Evolutionary conservation across 768 basidiomycete genomes (phyloP), one percentile per base, ranked within the genome.

Genomic region (Nevesoporus exiguus): DNA sequence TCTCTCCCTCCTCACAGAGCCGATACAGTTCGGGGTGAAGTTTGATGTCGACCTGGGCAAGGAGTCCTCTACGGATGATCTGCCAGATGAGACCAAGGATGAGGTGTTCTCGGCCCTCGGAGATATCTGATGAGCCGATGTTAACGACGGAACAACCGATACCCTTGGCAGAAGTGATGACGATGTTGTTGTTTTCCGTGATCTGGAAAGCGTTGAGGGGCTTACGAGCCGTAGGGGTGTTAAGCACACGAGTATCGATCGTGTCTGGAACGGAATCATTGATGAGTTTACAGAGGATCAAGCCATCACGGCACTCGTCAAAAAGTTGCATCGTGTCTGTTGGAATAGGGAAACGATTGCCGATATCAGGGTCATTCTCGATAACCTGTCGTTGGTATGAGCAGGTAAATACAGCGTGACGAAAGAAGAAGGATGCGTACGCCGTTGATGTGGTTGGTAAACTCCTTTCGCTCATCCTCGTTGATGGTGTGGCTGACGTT

Each of bases 121-220:
- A 81, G 47, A 99, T 76, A 74, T 99, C 97, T 3, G 83, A 79
- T 0, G 96, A 88, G 24, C 97, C 97, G 59, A 99, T 98, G 74
- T 99, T 99, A 73, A 99, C 96, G 50, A 98, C 94, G 2, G 93
- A 96, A 67, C 97, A 97, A 34, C 97, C 96, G 60, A 99, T 98
- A 70, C 90, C 95, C 74, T 98, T 98, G 34, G 96, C 86, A 24
- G 97, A 98, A 13, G 92, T 89, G 73, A 99, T 97, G 66, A 98
- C 96, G 66, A 99, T 97, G 73, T 98, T 99, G 80, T 99, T 98
- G 77, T 98, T 98, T 71, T 99, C 97, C 0, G 97, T 98, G 64
- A 98, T 98, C 66, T 99, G 94, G 83, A 99, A 99, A 0, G 93
- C 92, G 67, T 99, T 99, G 44, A 99, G 80, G 0, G 90, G 83